These are phyloP conservation scores for Hanseniaspora osmophila DNA, from an alignment of 805 yeast genomes.

Conservation along the genomic window DNA sequence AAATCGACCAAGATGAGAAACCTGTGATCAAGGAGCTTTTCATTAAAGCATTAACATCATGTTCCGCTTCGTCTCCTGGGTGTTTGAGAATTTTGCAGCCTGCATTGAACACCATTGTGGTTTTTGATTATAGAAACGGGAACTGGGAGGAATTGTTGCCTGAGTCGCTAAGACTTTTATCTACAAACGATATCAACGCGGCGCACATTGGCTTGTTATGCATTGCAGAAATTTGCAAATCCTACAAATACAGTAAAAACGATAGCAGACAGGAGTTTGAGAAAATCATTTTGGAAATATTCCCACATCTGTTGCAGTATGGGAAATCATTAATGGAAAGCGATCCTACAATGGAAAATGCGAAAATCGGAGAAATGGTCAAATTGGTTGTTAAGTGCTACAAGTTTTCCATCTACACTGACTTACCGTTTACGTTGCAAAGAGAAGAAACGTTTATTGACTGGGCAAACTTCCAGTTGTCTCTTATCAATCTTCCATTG, in stretches of 20 bases:
- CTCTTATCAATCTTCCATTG: slow-evolving; percentile 45
- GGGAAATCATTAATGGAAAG: slow-evolving; percentile 39
- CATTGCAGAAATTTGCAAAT: slow-evolving; percentile 53
- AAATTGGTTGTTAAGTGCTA: slow-evolving; percentile 60
- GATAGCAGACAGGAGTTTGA: slow-evolving; percentile 40
- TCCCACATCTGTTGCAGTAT: slow-evolving; percentile 52
- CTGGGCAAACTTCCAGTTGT: slow-evolving; percentile 72
- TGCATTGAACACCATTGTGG: slow-evolving; percentile 38
- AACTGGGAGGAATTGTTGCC: slow-evolving; percentile 44
- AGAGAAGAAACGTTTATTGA: slow-evolving; percentile 33
- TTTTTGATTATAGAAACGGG: slow-evolving; percentile 31
- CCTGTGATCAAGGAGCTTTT: slow-evolving; percentile 58
- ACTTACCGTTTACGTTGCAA: slow-evolving; percentile 56
- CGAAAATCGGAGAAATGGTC: slow-evolving; percentile 54
- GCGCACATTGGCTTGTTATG: slow-evolving; percentile 57
- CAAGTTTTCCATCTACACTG: slow-evolving; percentile 62
- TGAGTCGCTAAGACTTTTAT: slow-evolving; percentile 31
- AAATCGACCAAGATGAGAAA: slow-evolving; percentile 56
- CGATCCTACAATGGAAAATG: slow-evolving; percentile 18
- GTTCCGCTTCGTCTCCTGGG: slow-evolving; percentile 27
- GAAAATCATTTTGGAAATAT: slow-evolving; percentile 37
- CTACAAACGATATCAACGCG: slow-evolving; percentile 27
- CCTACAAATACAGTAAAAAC: slow-evolving; percentile 59
- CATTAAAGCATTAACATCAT: slow-evolving; percentile 42
- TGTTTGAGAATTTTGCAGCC: slow-evolving; percentile 33